phyloP scores from a whole-genome alignment of 1,284 basidiomycete species.

The Fomitopsis schrenkii region DNA sequence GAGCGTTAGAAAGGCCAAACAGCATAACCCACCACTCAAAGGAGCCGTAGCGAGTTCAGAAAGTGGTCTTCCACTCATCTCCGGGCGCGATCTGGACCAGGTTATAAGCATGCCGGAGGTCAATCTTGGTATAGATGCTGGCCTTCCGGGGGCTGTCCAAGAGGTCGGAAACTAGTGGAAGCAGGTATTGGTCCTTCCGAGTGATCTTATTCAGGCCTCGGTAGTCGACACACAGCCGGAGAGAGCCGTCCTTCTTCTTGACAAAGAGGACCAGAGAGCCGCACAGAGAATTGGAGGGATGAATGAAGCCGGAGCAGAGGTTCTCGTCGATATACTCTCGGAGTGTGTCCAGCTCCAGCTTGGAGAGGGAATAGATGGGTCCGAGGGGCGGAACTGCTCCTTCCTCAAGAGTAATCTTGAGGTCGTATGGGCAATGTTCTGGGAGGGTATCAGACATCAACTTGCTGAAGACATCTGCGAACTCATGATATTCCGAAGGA shows the following conservation, averaged over 20 bases:
- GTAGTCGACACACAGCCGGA: conserved; percentile 39
- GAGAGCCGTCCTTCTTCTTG: conserved; percentile 38
- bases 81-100: background rate
- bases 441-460: conserved; percentile 7
- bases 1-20: conserved; percentile 7
- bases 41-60: conserved; percentile 7
- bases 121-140: background rate
- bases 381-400: conserved; percentile 9
- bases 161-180: conserved; percentile 3
- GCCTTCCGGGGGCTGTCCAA: conserved; percentile 1
- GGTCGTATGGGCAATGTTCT: conserved; percentile 10
- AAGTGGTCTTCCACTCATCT: conserved; percentile 2
- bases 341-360: conserved; percentile 20
- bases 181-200: conserved; percentile 8
- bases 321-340: conserved; percentile 26
- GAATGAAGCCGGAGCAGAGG: conserved; percentile 22
- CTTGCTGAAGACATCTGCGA: conserved; percentile 10
- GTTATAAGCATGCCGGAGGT: background rate
- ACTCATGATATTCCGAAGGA: too few species aligned
- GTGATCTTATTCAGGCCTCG: conserved; percentile 32
- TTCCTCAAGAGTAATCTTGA: conserved; percentile 13
- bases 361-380: conserved; percentile 22
- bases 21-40: conserved; percentile 10
- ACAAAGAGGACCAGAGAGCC: conserved; percentile 40
- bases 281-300: conserved; percentile 30